Conservation (phyloP, 805 yeast species). For the Saturnispora dispora region DNA sequence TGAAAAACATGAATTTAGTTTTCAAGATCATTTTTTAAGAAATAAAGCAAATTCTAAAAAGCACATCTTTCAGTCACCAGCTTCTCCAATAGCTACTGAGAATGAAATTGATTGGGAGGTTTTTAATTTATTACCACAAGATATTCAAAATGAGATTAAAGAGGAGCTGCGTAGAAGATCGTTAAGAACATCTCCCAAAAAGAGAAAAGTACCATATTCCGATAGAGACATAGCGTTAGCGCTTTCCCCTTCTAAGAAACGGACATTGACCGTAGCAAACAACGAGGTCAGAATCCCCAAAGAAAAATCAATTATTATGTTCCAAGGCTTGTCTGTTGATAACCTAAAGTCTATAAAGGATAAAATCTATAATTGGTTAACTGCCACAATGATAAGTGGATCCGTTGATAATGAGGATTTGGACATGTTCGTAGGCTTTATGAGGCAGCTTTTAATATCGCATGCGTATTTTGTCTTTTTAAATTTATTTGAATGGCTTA, state of each 20-base stretch:
- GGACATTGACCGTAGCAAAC: neutral
- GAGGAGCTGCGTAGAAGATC: conserved; percentile 40
- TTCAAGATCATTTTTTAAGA: neutral
- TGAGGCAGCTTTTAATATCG: conserved; percentile 19
- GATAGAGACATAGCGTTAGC: conserved; percentile 15
- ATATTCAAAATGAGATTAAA: conserved; percentile 53
- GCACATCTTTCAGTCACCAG: neutral
- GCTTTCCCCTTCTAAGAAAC: conserved; percentile 12
- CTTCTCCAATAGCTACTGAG: neutral
- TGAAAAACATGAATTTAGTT: neutral
- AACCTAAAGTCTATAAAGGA: conserved; percentile 12
- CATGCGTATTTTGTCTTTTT: conserved; percentile 17
- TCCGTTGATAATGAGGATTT: conserved; percentile 22
- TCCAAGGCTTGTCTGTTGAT: conserved; percentile 20
- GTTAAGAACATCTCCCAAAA: conserved; percentile 18
- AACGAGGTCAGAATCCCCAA: neutral
- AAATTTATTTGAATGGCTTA: conserved; percentile 15
- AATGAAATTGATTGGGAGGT: conserved; percentile 54
- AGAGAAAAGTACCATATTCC: conserved; percentile 1
- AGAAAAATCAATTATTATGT: conserved; percentile 9
- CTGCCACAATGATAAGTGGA: conserved; percentile 13
- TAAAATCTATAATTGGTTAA: conserved; percentile 20
- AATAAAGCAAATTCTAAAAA: neutral
- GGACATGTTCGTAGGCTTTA: conserved; percentile 21
- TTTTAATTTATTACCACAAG: conserved; percentile 54